Evolutionary conservation across 495 filamentous ascomycete genomes (phyloP).

Genomic region (Pyrenopolyporus hunteri): DNA sequence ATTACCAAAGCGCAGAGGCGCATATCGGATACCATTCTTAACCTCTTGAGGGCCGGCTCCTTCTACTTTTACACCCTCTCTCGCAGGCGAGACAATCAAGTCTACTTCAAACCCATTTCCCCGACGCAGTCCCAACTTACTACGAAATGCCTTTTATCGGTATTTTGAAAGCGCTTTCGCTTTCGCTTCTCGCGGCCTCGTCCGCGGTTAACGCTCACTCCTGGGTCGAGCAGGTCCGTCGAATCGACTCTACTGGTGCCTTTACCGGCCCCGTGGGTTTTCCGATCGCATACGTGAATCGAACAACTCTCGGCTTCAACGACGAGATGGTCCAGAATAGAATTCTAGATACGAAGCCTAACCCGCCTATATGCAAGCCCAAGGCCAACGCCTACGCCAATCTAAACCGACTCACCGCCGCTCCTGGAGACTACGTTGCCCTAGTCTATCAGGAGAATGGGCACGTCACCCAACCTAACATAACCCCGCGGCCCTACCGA

Average conservation of each 20-base stretch:
- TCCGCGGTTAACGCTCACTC: constrained; percentile 63
- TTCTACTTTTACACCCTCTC: constrained; percentile 15
- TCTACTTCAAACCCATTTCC: constrained; percentile 22
- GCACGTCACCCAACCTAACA: constrained; percentile 73
- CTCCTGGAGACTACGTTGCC: constrained; percentile 71
- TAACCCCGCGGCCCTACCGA: constrained; percentile 67
- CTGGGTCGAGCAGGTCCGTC: constrained; percentile 77
- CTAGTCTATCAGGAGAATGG: constrained; percentile 85
- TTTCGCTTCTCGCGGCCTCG: constrained; percentile 46
- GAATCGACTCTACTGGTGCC: constrained; percentile 74
- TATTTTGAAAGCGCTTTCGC: constrained; percentile 30
- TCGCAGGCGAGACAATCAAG: constrained; percentile 36
- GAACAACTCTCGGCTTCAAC: constrained; percentile 54
- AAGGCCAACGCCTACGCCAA: constrained; percentile 59
- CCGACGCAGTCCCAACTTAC: background rate
- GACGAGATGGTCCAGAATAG: constrained; percentile 52
- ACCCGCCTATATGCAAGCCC: constrained; percentile 51
- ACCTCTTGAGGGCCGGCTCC: background rate
- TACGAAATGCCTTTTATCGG: constrained; percentile 22
- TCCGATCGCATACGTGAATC: constrained; percentile 63
- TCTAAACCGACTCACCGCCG: constrained; percentile 68
- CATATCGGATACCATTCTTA: background rate
- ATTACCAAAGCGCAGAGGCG: constrained; percentile 1
- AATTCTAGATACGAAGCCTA: constrained; percentile 49
- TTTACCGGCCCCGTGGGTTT: constrained; percentile 74